phyloP scores from a whole-genome alignment of 2,329 filamentous ascomycete genomes.

The Penicillium hesseltinei region DNA sequence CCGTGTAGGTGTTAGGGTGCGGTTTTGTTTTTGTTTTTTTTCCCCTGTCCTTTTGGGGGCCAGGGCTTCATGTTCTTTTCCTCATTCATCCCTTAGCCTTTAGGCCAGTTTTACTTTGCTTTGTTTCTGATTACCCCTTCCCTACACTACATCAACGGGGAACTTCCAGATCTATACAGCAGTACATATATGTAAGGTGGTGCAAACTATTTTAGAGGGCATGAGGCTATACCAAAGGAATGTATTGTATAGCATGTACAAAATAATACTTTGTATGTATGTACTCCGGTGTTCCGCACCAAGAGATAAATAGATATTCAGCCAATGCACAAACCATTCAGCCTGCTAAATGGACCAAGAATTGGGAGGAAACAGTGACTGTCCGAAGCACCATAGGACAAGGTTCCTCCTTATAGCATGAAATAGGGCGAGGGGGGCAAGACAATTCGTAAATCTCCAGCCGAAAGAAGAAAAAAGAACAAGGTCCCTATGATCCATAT shows the following conservation, averaged over 20 bases:
- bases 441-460: neutral
- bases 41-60: neutral
- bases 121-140: neutral
- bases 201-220: neutral
- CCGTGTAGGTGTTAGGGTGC: neutral
- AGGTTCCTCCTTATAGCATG: neutral
- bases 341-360: neutral
- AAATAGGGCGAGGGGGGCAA: neutral
- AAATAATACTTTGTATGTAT: neutral
- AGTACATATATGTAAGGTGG: neutral
- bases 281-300: neutral
- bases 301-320: neutral
- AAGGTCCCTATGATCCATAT: neutral
- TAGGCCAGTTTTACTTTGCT: neutral
- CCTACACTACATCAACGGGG: neutral
- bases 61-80: neutral
- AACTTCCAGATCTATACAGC: neutral
- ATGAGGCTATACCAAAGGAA: neutral
- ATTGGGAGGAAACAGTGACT: neutral
- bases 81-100: neutral
- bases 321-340: neutral
- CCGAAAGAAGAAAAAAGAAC: neutral
- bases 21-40: neutral
- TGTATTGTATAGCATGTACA: neutral
- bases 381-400: neutral